Evolutionary conservation across 2,329 filamentous ascomycete genomes (phyloP), one percentile per base, ranked within the genome.

Genomic region (Teratosphaeria epicoccoides): DNA sequence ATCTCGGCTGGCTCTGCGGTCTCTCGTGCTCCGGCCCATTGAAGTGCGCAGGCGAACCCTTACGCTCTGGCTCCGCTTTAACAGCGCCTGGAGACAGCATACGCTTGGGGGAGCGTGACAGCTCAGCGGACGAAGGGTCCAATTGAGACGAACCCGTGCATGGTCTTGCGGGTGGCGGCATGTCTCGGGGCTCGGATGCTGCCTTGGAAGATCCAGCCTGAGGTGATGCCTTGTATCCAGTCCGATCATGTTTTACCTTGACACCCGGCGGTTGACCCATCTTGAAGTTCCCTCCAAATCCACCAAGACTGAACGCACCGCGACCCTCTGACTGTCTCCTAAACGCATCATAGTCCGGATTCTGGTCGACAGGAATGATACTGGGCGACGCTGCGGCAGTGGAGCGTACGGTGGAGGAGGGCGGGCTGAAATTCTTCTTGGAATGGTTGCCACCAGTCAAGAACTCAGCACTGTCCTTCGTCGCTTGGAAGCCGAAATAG

Each of bases 261-360:
- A 28, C 50, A 14, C 26, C 43, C 14, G 64, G 57, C 9, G 66
- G 63, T 24, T 43, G 58, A 50, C 59, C 61, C 51, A 68, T 64
- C 22, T 65, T 68, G 63, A 74, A 73, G 47, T 68, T 67, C 52
- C 56, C 47, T 37, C 54, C 59, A 47, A 75, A 65, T 20, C 62
- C 68, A 24, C 70, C 71, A 43, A 73, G 62, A 51, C 69, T 74
- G 49, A 69, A 71, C 22, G 65, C 67, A 3, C 33, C 33, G 59
- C 83, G 83, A 49, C 57, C 56, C 62, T 90, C 86, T n/a, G 81
- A 79, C 62, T 88, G 84, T 57, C 77, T 81, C 59, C 77, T 78
- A 65, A 94, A 91, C 2, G 85, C 84, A 65, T 91, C 87, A 57
- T 86, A 91, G n/a, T 89, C 84, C 6, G 85, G 80, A 61, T 90